Evolutionary conservation across 2,329 filamentous ascomycete species (phyloP), one percentile per base, ranked within the genome.

Genomic region (Cercospora sp.): DNA sequence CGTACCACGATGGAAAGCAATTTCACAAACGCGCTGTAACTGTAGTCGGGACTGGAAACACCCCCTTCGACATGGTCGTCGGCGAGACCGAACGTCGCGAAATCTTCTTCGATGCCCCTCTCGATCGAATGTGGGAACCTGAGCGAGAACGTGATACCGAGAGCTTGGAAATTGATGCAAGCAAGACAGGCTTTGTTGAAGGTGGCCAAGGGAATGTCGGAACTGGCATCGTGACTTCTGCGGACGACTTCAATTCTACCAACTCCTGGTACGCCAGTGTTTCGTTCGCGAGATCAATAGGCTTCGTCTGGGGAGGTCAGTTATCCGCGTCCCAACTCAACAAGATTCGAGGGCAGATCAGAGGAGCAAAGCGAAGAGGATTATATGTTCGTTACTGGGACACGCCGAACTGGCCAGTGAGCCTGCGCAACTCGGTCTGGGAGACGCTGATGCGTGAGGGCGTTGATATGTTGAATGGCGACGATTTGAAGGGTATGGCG

Each of bases 231-330:
- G 68, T 76, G 3, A 79, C 80, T 33, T 74, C 73, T 2, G 78
- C 81, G 30, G 79, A 81, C 70, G 76, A 77, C 0, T 90, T 85
- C 78, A 82, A 83, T 73, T 66, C 73, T 1, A 79, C 80, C 18
- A 92, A 90, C 76, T 90, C 87, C 3, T 89, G 87, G 78, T 92
- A 91, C 77, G 87, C 89, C 18, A 89, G 86, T 59, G 83, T 84
- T 3, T 84, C 86, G 16, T 89, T 91, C 74, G 79, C 77, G 18
- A 74, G 77, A 3, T 76, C 83, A 0, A 81, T 92, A 13, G 90
- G 77, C 3, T 74, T 73, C 67, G 68, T 76, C 57, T 83, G 77
- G 81, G 82, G 76, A 74, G 83, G 83, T 3, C 79, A 78, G 2
- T 75, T 91, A 1, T 83, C 80, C 0, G 65, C 76, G 1, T 65